Evolutionary conservation across 192 early-diverging fungal genomes (phyloP).

Genomic region (Coemansia pectinata): DNA sequence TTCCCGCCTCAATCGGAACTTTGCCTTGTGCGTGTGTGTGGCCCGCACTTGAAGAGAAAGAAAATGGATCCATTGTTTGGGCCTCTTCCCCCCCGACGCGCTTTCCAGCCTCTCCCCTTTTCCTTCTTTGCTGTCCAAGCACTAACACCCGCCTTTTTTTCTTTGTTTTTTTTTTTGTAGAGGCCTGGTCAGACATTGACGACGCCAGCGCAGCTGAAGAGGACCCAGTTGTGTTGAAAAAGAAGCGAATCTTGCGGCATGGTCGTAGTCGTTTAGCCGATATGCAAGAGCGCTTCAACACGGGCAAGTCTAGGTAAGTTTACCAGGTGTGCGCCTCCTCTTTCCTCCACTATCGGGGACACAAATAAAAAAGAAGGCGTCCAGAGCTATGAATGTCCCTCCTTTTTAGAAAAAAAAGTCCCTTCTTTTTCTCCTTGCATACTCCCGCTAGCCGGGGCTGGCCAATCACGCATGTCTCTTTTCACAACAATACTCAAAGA

Average conservation of each 20-base stretch:
- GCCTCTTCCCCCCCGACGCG: background rate
- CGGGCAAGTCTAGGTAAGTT: conserved; percentile 38
- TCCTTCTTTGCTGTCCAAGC: background rate
- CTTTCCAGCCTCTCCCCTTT: conserved; percentile 2
- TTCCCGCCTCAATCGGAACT: conserved; percentile 11
- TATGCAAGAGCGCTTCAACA: conserved; percentile 44
- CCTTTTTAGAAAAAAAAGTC: background rate
- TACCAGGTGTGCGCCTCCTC: background rate
- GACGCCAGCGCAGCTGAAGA: conserved; percentile 42
- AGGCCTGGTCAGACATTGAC: conserved; percentile 53
- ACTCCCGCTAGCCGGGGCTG: conserved; percentile 1
- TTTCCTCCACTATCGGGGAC: background rate
- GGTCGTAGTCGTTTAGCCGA: conserved; percentile 43
- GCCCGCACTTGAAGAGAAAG: background rate
- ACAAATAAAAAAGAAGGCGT: background rate
- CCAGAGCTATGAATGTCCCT: conserved; percentile 2
- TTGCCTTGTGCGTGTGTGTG: conserved; percentile 9
- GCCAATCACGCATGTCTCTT: background rate
- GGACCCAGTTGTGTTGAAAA: conserved; percentile 23
- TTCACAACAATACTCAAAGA: background rate
- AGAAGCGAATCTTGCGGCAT: conserved; percentile 50
- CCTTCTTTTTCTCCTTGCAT: conserved; percentile 2
- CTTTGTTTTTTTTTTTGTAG: conserved; percentile 16
- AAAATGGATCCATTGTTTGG: conserved; percentile 6
- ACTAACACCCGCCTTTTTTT: background rate